Conservation (phyloP, 1,139 yeast species). For the Debaryomyces fabryi region DNA sequence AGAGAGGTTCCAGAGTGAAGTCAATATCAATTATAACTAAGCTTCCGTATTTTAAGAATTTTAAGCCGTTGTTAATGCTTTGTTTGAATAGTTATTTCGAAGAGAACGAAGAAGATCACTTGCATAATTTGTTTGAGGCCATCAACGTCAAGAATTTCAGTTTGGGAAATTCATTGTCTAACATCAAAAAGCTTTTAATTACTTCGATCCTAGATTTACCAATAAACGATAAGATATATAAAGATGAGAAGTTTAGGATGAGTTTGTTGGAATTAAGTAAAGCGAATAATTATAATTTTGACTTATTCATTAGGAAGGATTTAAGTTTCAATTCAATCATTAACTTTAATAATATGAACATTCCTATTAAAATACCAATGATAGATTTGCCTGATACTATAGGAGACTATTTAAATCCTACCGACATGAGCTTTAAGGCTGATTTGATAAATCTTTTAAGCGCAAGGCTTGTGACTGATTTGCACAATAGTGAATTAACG, state of each 20-base stretch:
- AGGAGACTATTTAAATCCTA: slow-evolving; percentile 52
- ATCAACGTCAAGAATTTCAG: slow-evolving; percentile 39
- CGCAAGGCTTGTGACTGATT: slow-evolving; percentile 33
- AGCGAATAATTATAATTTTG: slow-evolving; percentile 26
- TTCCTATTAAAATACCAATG: slow-evolving; percentile 48
- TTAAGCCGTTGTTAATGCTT: slow-evolving; percentile 58
- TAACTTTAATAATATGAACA: slow-evolving; percentile 41
- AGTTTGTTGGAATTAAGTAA: slow-evolving; percentile 36
- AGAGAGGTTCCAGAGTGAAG: slow-evolving; percentile 60
- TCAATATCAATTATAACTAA: slow-evolving; percentile 57
- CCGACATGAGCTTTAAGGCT: slow-evolving; percentile 47
- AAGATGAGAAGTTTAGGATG: slow-evolving; percentile 43
- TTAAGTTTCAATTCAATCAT: slow-evolving; percentile 46
- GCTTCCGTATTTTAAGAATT: slow-evolving; percentile 55
- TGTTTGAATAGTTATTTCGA: slow-evolving; percentile 53
- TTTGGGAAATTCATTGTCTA: slow-evolving; percentile 28
- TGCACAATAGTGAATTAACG: slow-evolving; percentile 42
- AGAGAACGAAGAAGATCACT: slow-evolving; percentile 23
- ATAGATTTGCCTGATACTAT: slow-evolving; percentile 44
- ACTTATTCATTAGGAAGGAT: slow-evolving; percentile 46
- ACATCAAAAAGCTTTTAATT: slow-evolving; percentile 41
- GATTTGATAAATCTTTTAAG: slow-evolving; percentile 42
- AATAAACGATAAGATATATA: slow-evolving; percentile 46
- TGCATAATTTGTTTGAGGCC: slow-evolving; percentile 34
- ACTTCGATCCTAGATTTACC: slow-evolving; percentile 52